These are phyloP conservation scores for Colletotrichum sp. DNA, from an alignment of 2,329 filamentous ascomycete species.

Conservation along the genomic window DNA sequence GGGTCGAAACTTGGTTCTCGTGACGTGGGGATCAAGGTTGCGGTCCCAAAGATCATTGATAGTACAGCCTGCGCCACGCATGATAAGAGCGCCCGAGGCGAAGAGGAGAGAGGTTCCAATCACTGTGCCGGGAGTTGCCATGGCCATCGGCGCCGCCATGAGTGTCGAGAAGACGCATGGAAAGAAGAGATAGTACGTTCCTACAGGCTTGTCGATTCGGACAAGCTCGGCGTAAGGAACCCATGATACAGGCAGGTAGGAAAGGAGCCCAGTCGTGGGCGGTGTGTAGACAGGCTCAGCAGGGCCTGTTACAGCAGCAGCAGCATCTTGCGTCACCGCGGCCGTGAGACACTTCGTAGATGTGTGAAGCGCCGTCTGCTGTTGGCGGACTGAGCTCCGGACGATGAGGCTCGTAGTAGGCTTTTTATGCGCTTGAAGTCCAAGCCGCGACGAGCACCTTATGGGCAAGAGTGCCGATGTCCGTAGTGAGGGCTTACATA, in stretches of 20 bases:
- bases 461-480: background rate
- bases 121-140: constrained; percentile 64
- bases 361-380: constrained; percentile 12
- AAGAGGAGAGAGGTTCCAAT: constrained; percentile 73
- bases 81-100: constrained; percentile 77
- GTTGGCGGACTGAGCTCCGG: background rate
- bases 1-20: constrained; percentile 77
- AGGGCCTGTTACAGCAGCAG: constrained; percentile 18
- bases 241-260: constrained; percentile 70
- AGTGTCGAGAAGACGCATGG: constrained; percentile 86
- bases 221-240: constrained; percentile 84
- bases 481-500: background rate
- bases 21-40: constrained; percentile 82
- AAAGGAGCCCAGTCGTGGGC: constrained; percentile 75
- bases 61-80: constrained; percentile 87
- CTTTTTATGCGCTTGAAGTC: background rate
- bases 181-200: constrained; percentile 85
- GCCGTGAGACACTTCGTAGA: constrained; percentile 3
- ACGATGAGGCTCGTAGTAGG: background rate
- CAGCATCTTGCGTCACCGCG: constrained; percentile 11
- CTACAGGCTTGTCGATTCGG: constrained; percentile 80
- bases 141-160: constrained; percentile 73
- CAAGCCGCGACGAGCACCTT: background rate
- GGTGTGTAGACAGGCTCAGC: constrained; percentile 58
- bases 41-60: constrained; percentile 94